Evolutionary conservation across 768 basidiomycete genomes (phyloP).

Genomic region (Pleurotus giganteus): DNA sequence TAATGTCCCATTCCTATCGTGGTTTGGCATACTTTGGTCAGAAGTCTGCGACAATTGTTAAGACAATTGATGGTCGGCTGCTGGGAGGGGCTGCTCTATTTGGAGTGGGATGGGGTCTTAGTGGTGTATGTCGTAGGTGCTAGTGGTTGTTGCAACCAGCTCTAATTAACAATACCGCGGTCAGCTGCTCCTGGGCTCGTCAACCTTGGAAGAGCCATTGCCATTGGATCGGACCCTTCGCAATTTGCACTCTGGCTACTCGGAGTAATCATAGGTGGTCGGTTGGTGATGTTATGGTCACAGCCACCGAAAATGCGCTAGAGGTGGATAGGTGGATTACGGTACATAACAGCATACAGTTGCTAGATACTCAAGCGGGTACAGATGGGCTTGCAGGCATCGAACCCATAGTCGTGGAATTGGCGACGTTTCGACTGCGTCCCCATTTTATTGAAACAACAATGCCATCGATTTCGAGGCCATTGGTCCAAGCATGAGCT

Average conservation of each 20-base stretch:
- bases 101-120: slow-evolving; percentile 61
- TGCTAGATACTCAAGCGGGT: background rate
- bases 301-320: background rate
- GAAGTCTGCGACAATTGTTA: slow-evolving; percentile 17
- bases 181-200: slow-evolving; percentile 63
- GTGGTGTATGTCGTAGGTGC: slow-evolving; percentile 60
- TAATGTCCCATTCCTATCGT: slow-evolving; percentile 42
- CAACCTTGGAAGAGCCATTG: slow-evolving; percentile 52
- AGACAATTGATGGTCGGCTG: slow-evolving; percentile 42
- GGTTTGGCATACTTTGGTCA: slow-evolving; percentile 46
- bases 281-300: slow-evolving; percentile 24
- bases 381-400: background rate
- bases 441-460: slow-evolving; percentile 85
- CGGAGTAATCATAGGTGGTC: slow-evolving; percentile 37
- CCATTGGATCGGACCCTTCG: slow-evolving; percentile 29
- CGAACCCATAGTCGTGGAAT: slow-evolving; percentile 26
- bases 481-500: slow-evolving; percentile 87
- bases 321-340: background rate
- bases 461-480: slow-evolving; percentile 82
- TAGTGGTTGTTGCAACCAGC: background rate
- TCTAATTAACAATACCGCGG: background rate
- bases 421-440: slow-evolving; percentile 53
- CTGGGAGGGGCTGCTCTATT: slow-evolving; percentile 53
- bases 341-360: background rate
- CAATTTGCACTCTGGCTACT: slow-evolving; percentile 40